Base-by-base conservation (phyloP, 2,329 filamentous ascomycete genomes). In the Remersonia thermophila region DNA sequence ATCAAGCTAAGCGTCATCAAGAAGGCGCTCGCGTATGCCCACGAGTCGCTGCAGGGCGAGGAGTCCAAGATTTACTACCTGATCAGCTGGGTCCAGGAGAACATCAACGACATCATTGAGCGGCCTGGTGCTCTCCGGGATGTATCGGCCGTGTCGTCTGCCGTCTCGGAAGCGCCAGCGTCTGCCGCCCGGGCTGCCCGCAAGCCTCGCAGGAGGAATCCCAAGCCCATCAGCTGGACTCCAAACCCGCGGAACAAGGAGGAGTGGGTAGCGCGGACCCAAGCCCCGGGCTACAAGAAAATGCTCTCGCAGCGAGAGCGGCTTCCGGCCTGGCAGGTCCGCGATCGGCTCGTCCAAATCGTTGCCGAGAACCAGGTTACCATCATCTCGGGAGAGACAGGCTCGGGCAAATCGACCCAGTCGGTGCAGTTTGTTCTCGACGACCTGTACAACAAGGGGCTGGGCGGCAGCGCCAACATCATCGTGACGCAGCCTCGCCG, bases 331-430 rank as follows among this genome's bases (percentile, higher is more conserved):
- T 98, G 91, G 91, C 73, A 74, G 41, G 75, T 91, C 49, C 77
- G 75, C 48, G 77, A 89, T 14, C 66, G 70, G 1, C 83, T 98
- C 20, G 74, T 96, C 8, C 57, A 71, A 14, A 81, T 83, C 0
- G 83, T 98, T 33, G 70, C 70, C 29, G 63, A 69, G 4, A 77
- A 89, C 51, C 80, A 95, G 56, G 86, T 98, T 34, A 94, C 85
- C 1, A 95, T 98, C 51, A 91, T 98, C 49, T 93, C 87, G 30
- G 91, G 91, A 47, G 91, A 96, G 60, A 98, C 91, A 3, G 91
- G 91, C 36, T 94, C 85, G 13, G 91, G 91, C 53, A 98, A 98
- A 59, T 94, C 84, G 33, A 96, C 91, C 1, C 91, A 98, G 56
- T 91, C 85, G 2, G 85, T 96, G 25, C 91, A 98, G 56, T 98